These are phyloP conservation scores for Thelonectria discophora DNA, from an alignment of 2,329 filamentous ascomycete species.

Conservation along the genomic window DNA sequence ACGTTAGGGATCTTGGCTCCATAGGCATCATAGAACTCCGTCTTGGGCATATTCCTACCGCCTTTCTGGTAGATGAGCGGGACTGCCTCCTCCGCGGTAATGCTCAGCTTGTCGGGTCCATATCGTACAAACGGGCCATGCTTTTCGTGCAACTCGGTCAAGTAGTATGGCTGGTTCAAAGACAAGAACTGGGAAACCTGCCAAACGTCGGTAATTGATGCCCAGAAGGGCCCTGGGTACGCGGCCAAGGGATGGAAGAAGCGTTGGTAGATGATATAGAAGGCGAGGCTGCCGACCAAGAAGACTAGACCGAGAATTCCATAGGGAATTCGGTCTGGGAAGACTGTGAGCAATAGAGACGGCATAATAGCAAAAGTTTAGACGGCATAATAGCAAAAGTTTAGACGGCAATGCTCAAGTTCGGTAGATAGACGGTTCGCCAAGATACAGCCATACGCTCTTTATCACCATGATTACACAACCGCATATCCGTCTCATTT, in stretches of 20 bases:
- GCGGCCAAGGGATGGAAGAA: slow-evolving; percentile 24
- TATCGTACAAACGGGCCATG: slow-evolving; percentile 27
- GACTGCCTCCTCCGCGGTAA: slow-evolving; percentile 24
- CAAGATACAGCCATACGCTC: background rate
- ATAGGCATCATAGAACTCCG: slow-evolving; percentile 28
- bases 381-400: background rate
- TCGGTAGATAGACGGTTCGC: background rate
- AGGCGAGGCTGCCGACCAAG: background rate
- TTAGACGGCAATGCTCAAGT: background rate
- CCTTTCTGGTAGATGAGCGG: slow-evolving; percentile 22
- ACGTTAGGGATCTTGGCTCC: slow-evolving; percentile 25
- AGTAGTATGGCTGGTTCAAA: slow-evolving; percentile 23
- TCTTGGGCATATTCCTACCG: slow-evolving; percentile 23
- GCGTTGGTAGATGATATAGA: slow-evolving; percentile 24
- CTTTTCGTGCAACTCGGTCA: slow-evolving; percentile 23
- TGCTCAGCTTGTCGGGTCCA: slow-evolving; percentile 26
- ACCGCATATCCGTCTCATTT: background rate
- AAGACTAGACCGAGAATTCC: background rate
- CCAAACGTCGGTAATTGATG: slow-evolving; percentile 27
- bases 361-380: background rate
- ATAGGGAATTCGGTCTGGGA: background rate
- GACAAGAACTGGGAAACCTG: slow-evolving; percentile 23
- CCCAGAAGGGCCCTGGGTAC: slow-evolving; percentile 27
- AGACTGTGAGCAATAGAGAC: background rate
- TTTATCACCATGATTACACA: background rate